Conservation (phyloP, 129 eudicot species). For the Pseudognaphalium luteoalbum region DNA sequence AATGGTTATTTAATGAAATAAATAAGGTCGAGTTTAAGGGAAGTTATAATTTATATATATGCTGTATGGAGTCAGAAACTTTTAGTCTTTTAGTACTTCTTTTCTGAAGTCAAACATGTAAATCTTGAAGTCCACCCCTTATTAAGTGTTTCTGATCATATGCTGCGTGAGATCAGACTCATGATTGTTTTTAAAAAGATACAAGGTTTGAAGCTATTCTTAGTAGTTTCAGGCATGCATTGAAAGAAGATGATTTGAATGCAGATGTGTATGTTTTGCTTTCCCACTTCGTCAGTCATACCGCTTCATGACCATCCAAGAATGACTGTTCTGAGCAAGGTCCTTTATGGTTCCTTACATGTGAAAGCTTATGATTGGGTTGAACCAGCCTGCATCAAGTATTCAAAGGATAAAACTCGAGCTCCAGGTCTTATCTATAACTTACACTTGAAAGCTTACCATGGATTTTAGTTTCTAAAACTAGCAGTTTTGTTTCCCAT, state of each 20-base stretch:
- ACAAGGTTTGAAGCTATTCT: conserved; percentile 21
- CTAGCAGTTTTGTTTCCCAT: not conserved
- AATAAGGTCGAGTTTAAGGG: not conserved
- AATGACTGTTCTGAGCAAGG: conserved; percentile 93
- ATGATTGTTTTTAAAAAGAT: not conserved
- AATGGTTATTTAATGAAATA: not conserved
- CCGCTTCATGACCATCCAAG: conserved; percentile 97
- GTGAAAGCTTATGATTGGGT: conserved; percentile 99
- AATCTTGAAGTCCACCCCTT: not conserved
- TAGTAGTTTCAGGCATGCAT: conserved; percentile 32
- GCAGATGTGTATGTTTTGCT: conserved; percentile 99
- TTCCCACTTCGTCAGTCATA: conserved; percentile 91
- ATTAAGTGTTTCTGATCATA: not conserved
- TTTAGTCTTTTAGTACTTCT: not conserved
- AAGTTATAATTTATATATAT: not conserved
- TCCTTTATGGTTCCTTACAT: conserved; percentile 92
- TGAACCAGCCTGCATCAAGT: conserved; percentile 63
- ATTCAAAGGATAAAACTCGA: conserved; percentile 37
- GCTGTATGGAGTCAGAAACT: not conserved
- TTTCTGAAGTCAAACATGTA: not conserved
- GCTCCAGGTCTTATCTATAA: conserved; percentile 52
- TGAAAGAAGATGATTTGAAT: conserved; percentile 38
- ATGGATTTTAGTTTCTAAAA: not conserved
- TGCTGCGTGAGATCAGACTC: conserved; percentile 4
- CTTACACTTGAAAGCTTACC: not conserved